Base-by-base conservation (phyloP, 192 early-diverging fungal genomes). In the Ambispora gerdemannii region DNA sequence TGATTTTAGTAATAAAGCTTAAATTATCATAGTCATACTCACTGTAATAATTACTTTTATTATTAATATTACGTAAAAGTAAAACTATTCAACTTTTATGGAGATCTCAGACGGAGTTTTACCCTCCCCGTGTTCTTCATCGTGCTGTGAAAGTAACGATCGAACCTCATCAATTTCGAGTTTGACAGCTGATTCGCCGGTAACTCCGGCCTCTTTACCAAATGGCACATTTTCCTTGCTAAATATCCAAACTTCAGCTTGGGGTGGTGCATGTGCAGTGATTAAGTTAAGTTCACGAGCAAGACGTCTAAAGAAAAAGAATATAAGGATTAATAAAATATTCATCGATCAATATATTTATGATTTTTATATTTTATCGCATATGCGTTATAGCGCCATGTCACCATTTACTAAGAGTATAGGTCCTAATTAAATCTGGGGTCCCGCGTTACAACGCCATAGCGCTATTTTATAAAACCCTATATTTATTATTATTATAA, bases 391-490 rank as follows among this genome's bases (percentile, higher is more conserved):
- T n/a, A n/a, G n/a, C n/a, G n/a, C n/a, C n/a, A n/a, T n/a, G n/a
- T n/a, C n/a, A n/a, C n/a, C n/a, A n/a, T n/a, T n/a, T 1, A 13
- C 0, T 55, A 13, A 49, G 76, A 68, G 30, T 72, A 52, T 27
- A 63, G 60, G 0, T 67, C 68, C 17, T 64, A 67, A 34, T 28
- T 55, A 3, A 71, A 28, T 74, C 63, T 68, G n/a, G n/a, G n/a
- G n/a, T n/a, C n/a, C n/a, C n/a, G n/a, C n/a, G n/a, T n/a, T n/a
- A n/a, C n/a, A n/a, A n/a, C n/a, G n/a, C n/a, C n/a, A n/a, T n/a
- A n/a, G n/a, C n/a, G n/a, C n/a, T n/a, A n/a, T n/a, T n/a, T n/a
- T n/a, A n/a, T n/a, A n/a, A n/a, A n/a, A n/a, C n/a, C n/a, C n/a
- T n/a, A n/a, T n/a, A n/a, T n/a, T n/a, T n/a, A n/a, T n/a, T n/a